Conservation (phyloP, 2,329 filamentous ascomycete species). For the Aureobasidium namibiae region DNA sequence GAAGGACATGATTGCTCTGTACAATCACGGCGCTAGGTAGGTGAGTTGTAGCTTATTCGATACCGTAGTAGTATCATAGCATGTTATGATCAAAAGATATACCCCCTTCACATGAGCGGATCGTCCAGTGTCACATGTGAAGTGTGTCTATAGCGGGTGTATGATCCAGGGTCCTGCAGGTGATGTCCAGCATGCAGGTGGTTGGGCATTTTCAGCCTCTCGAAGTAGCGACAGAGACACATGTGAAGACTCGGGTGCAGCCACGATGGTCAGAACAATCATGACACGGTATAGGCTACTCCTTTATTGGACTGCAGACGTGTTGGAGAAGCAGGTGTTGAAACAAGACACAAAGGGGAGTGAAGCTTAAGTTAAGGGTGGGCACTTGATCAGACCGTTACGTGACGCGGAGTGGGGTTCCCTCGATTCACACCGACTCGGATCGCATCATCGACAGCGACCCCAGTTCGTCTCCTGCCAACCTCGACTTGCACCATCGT, state of each 20-base stretch:
- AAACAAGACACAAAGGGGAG: background rate
- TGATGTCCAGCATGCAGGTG: background rate
- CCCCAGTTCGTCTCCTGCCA: background rate
- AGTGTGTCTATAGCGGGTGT: background rate
- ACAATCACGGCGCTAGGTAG: conserved; percentile 7
- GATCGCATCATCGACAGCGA: conserved; percentile 6
- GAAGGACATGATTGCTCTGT: conserved; percentile 3
- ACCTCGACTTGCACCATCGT: background rate
- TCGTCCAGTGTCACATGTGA: background rate
- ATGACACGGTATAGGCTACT: background rate
- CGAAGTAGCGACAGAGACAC: background rate
- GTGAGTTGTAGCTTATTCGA: conserved; percentile 8
- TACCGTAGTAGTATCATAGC: conserved; percentile 7
- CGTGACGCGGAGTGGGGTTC: background rate
- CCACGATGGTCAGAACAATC: conserved; percentile 3
- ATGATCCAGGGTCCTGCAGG: background rate
- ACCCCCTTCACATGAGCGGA: background rate
- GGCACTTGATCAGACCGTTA: conserved; percentile 2
- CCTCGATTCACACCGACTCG: background rate
- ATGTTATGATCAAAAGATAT: conserved; percentile 9
- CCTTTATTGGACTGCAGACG: background rate
- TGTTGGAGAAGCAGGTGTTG: background rate
- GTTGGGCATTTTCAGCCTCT: background rate
- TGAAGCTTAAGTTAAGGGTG: background rate
- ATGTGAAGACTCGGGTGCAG: background rate